phyloP scores from a whole-genome alignment of 306 rosid genomes.

The Corylus avellana region DNA sequence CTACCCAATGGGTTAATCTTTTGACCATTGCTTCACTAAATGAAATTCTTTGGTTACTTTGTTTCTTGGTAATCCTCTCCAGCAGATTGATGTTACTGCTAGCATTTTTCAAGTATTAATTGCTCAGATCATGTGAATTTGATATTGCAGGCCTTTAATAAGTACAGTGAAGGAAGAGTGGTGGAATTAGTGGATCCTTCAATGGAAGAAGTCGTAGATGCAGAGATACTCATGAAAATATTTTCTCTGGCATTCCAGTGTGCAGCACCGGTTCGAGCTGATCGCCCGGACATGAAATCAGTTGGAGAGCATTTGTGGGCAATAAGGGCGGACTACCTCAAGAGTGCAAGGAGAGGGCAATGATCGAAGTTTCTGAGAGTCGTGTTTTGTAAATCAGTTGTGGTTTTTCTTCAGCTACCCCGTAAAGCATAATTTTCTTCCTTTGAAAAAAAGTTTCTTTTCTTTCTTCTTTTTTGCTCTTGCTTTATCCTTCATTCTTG shows the following conservation, averaged over 20 bases:
- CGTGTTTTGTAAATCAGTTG: slow-evolving; percentile 7
- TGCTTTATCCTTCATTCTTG: background rate
- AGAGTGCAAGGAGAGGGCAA: slow-evolving; percentile 50
- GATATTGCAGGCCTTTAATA: slow-evolving; percentile 70
- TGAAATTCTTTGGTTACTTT: background rate
- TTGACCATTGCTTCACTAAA: too few species aligned
- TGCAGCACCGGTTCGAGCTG: slow-evolving; percentile 78
- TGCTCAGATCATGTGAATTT: slow-evolving; percentile 8
- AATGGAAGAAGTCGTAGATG: slow-evolving; percentile 66
- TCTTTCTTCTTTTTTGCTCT: background rate
- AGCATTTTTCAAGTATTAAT: background rate
- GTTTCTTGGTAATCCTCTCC: background rate
- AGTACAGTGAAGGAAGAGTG: slow-evolving; percentile 55
- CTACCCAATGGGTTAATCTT: too few species aligned
- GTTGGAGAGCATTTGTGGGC: slow-evolving; percentile 91
- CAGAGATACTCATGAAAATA: slow-evolving; percentile 57
- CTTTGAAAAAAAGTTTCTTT: slow-evolving; percentile 16
- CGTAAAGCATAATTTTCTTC: slow-evolving; percentile 17
- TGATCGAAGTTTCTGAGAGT: slow-evolving; percentile 9
- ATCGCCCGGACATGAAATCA: slow-evolving; percentile 86
- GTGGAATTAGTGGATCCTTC: slow-evolving; percentile 66
- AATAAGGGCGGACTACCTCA: slow-evolving; percentile 77
- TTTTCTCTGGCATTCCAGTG: slow-evolving; percentile 78
- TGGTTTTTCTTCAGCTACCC: background rate
- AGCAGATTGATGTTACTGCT: background rate